Base-by-base conservation (phyloP, 768 basidiomycete species). In the Pleurotus cornucopiae region DNA sequence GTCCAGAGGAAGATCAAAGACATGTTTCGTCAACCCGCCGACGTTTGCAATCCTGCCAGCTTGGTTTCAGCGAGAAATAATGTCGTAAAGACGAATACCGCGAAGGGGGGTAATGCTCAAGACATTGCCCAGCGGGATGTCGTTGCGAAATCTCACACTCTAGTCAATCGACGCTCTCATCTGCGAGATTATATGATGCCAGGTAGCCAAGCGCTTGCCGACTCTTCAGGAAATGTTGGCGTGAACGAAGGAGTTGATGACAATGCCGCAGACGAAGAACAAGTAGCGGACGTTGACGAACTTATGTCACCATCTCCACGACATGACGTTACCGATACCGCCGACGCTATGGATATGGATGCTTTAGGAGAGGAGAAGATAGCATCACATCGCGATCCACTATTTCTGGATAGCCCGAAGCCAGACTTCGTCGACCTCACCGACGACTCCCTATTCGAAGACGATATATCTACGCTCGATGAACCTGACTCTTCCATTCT, bases 161-260 rank as follows among this genome's bases (percentile, higher is more conserved):
- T 37, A 18, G 18, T 12, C 16, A n/a, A 30, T 16, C 39, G 39
- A 18, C 20, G 13, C n/a, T 40, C 51, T 4, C 37, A 11, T 12
- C 26, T 53, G n/a, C 14, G 13, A 4, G 23, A 11, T 12, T 53
- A 23, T 21, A 39, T 25, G 14, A 16, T 39, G 51, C 51, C 51
- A 20, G 51, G 51, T 9, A 53, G 51, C 21, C 51, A 49, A 34
- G 2, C 2, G 3, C 30, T 34, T 2, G 9, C 48, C 6, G 9
- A 25, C 51, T 18, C 21, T 18, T n/a, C 7, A 65, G n/a, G 56
- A 62, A 1, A 69, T 67, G 30, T 11, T 11, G 30, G 3, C 37
- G 61, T 58, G 34, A 66, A 67, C 9, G 63, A 61, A 6, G 57
- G 61, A 7, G 63, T 60, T n/a, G 60, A 54, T 11, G 58, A 62